These are phyloP conservation scores for Mucor saturninus DNA, from an alignment of 371 early-diverging fungal species.

Conservation along the genomic window DNA sequence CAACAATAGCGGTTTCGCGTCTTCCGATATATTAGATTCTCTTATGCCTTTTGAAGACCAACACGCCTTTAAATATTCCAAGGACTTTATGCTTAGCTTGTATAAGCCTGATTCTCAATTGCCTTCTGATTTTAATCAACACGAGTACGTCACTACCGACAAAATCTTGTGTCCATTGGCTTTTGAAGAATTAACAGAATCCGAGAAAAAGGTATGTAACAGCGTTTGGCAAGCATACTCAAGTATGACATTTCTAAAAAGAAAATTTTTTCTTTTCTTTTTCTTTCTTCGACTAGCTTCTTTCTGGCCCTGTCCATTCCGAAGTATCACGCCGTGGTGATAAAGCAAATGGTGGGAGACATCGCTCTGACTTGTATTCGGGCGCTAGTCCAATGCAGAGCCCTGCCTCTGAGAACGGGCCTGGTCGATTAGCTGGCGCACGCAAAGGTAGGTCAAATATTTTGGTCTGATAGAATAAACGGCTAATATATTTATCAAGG, in stretches of 20 bases:
- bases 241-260: too few relatives aligned
- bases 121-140: constrained; percentile 72
- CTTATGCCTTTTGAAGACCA: constrained; percentile 25
- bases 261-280: not conserved
- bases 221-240: not conserved
- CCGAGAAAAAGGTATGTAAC: constrained; percentile 68
- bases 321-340: constrained; percentile 45
- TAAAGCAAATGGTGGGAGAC: constrained; percentile 30
- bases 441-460: constrained; percentile 24
- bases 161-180: constrained; percentile 69
- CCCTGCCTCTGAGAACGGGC: constrained; percentile 45
- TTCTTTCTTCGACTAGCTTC: constrained; percentile 35
- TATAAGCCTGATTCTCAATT: constrained; percentile 62
- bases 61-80: constrained; percentile 72
- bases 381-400: constrained; percentile 41
- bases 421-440: constrained; percentile 20
- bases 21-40: constrained; percentile 15
- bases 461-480: too few relatives aligned
- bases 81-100: constrained; percentile 79
- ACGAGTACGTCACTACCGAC: constrained; percentile 73
- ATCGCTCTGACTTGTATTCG: constrained; percentile 33
- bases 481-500: constrained; percentile 13
- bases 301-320: constrained; percentile 61
- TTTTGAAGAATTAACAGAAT: constrained; percentile 63
- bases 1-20: constrained; percentile 24